Percentiles rank a stretch among this genome's conserved stretches.
Evolutionary conservation across 140 eudicot species (phyloP).

Genomic region (Cichorium intybus): DNA sequence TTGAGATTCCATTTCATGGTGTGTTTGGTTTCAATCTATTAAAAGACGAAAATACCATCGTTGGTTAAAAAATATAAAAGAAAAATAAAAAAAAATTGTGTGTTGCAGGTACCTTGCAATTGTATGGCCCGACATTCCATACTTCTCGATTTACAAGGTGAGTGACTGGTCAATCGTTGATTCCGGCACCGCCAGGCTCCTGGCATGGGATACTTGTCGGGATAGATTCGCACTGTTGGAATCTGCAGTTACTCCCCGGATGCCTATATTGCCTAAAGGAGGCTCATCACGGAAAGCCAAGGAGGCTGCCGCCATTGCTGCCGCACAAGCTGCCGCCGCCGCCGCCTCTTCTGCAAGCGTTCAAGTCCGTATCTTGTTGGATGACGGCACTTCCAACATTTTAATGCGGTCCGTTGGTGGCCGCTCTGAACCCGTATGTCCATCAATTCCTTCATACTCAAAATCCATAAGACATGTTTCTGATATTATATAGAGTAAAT

Average conservation of each 20-base stretch:
- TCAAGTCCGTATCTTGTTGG: conserved; percentile 93
- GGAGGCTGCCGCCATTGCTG: conserved; percentile 96
- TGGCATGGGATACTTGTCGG: conserved; percentile 98
- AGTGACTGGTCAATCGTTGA: conserved; percentile 99
- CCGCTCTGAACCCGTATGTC: conserved; percentile 77
- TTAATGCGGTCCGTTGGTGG: conserved; percentile 91
- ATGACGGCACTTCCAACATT: conserved; percentile 96
- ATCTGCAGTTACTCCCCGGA: conserved; percentile 74
- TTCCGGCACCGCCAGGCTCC: conserved; percentile 93
- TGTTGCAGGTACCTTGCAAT: conserved; percentile 83
- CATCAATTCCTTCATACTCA: not conserved
- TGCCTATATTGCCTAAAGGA: conserved; percentile 87
- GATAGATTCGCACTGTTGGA: conserved; percentile 94
- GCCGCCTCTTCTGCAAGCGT: conserved; percentile 95
- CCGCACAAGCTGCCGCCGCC: conserved; percentile 95
- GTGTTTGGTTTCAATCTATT: too few species aligned
- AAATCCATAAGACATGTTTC: not conserved
- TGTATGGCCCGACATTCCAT: conserved; percentile 99
- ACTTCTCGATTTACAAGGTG: conserved; percentile 93
- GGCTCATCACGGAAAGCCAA: conserved; percentile 89
- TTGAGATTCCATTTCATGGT: too few species aligned
- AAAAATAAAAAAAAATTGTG: too few species aligned
- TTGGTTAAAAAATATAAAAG: too few species aligned
- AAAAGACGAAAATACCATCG: too few species aligned
- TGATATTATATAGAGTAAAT: too few species aligned